A percentile compares a stretch with the other conserved stretches of the same genome.
Conservation (phyloP, 306 rosid genomes). For the Casuarina cunninghamiana region DNA sequence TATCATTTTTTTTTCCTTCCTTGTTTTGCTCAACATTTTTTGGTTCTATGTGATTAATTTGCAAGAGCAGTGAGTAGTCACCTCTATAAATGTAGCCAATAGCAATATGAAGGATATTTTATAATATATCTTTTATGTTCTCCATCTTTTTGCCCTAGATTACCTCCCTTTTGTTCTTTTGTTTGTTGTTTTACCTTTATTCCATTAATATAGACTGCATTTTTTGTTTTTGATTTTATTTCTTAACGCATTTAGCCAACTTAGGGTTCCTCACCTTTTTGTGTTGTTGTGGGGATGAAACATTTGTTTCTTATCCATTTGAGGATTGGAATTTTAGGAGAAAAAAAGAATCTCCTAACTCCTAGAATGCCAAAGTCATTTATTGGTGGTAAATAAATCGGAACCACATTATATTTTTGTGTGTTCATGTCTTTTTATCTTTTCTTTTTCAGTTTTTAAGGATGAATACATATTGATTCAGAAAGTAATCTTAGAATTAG, state of each 20-base stretch:
- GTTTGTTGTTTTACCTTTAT: not conserved
- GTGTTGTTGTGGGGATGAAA: not conserved
- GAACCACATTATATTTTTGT: too few species aligned
- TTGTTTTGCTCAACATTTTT: not conserved
- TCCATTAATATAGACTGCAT: not conserved
- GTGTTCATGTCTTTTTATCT: too few species aligned
- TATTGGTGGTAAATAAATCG: too few species aligned
- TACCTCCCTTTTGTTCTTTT: not conserved
- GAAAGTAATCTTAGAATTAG: too few species aligned
- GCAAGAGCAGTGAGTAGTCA: not conserved
- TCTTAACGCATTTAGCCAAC: not conserved
- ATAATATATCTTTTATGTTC: conserved; percentile 11
- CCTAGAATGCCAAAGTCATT: too few species aligned
- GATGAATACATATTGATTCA: too few species aligned
- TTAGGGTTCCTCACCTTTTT: not conserved
- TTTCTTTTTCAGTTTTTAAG: too few species aligned
- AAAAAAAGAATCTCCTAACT: too few species aligned
- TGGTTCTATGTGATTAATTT: not conserved
- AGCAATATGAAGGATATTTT: not conserved
- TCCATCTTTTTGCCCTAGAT: not conserved
- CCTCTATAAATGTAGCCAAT: too few species aligned
- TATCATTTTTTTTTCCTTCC: not conserved
- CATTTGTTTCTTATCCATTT: too few species aligned
- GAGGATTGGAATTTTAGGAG: too few species aligned
- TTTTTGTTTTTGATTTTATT: too few species aligned